phyloP scores from a whole-genome alignment of 495 filamentous ascomycete genomes.

The Hypoxylon rickii region DNA sequence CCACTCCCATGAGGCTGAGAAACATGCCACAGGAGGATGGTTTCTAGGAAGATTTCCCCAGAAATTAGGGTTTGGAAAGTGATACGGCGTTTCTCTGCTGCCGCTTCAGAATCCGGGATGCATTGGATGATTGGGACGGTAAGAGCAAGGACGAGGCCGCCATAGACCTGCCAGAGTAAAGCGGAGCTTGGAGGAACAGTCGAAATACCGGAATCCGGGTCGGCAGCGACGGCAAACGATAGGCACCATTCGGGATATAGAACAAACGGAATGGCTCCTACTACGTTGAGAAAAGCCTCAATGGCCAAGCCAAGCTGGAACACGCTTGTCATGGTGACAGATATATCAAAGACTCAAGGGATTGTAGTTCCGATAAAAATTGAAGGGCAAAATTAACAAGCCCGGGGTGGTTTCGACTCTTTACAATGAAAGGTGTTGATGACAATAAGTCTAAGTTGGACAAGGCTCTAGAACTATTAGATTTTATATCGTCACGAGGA shows the following conservation, averaged over 20 bases:
- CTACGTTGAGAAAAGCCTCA: constrained; percentile 22
- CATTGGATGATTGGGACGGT: constrained; percentile 19
- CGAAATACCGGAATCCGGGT: background rate
- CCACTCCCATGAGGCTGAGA: constrained; percentile 7
- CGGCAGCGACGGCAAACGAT: constrained; percentile 15
- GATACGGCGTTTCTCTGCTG: constrained; percentile 16
- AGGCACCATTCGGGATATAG: constrained; percentile 25
- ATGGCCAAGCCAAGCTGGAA: constrained; percentile 18
- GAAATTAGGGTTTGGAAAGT: constrained; percentile 21
- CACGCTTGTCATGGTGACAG: constrained; percentile 10
- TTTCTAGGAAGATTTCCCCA: constrained; percentile 23
- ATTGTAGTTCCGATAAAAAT: no score
- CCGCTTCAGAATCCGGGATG: constrained; percentile 15
- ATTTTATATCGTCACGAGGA: no score
- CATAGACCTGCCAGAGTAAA: constrained; percentile 26
- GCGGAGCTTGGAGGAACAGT: constrained; percentile 20
- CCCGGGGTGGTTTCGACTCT: no score
- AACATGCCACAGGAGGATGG: constrained; percentile 13
- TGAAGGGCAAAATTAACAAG: no score
- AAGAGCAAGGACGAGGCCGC: constrained; percentile 19
- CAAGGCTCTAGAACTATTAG: no score
- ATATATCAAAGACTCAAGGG: no score
- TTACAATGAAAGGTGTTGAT: no score
- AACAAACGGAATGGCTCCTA: constrained; percentile 16
- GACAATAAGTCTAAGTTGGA: no score